phyloP scores from a whole-genome alignment of 306 rosid species.

The Morella rubra region DNA sequence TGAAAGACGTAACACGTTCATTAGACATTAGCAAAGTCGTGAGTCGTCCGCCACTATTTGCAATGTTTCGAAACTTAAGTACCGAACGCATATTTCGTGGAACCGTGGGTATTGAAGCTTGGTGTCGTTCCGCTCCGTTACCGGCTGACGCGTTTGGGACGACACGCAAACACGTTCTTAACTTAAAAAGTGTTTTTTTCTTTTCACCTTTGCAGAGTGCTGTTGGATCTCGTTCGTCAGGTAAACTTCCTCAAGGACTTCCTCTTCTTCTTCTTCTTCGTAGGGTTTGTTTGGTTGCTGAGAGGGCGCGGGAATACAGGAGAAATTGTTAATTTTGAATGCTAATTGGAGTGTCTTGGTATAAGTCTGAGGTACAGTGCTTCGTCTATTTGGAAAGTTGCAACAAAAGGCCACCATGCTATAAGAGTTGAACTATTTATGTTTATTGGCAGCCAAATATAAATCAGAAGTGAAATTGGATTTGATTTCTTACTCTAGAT shows the following conservation, averaged over 20 bases:
- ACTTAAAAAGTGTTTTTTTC: no score
- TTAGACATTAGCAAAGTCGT: no score
- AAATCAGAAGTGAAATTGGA: slow-evolving; percentile 4
- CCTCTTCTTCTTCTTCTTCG: slow-evolving; percentile 12
- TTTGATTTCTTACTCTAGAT: neutral
- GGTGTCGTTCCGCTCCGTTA: neutral
- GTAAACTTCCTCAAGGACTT: slow-evolving; percentile 19
- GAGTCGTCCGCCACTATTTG: no score
- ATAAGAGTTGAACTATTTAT: neutral
- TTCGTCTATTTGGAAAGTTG: neutral
- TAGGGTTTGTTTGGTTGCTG: neutral
- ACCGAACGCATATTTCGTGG: neutral
- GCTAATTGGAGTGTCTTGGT: neutral
- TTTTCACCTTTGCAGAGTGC: neutral
- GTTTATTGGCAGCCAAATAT: neutral
- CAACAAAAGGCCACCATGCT: neutral
- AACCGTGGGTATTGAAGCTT: neutral
- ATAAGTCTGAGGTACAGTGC: slow-evolving; percentile 9
- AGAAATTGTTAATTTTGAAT: neutral
- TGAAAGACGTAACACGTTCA: no score
- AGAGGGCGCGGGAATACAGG: slow-evolving; percentile 14
- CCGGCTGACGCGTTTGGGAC: no score
- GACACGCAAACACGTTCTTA: no score
- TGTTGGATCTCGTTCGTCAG: slow-evolving; percentile 28
- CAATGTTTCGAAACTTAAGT: no score